These are phyloP conservation scores for Amoebophrya sp. DNA, from an alignment of 169 alveolate genomes.

Conservation along the genomic window DNA sequence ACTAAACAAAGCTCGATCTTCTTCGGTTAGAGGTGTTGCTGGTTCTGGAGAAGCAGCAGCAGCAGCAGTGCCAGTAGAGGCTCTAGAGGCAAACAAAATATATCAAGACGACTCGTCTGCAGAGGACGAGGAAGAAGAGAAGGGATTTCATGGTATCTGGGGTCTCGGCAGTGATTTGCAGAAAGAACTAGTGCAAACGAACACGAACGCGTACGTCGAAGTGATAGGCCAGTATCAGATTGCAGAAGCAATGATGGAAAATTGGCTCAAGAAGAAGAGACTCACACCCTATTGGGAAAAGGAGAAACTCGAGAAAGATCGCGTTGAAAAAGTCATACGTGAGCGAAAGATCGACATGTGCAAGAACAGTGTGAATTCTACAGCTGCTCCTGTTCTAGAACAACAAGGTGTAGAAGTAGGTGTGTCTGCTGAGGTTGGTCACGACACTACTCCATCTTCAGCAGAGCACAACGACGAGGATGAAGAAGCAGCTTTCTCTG, in stretches of 20 bases:
- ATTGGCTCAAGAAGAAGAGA: background rate
- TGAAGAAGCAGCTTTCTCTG: too few relatives aligned
- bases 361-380: too few relatives aligned
- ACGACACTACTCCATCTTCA: too few relatives aligned
- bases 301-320: background rate
- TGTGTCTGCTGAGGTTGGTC: too few relatives aligned
- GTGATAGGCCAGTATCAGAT: slow-evolving; percentile 6
- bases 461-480: too few relatives aligned
- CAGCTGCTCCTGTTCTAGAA: too few relatives aligned
- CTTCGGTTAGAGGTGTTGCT: background rate
- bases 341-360: too few relatives aligned
- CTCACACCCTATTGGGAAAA: background rate
- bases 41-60: background rate
- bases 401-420: too few relatives aligned
- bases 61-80: background rate
- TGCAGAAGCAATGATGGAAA: background rate
- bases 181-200: too few relatives aligned
- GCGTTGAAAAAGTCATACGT: too few relatives aligned
- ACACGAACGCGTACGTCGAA: background rate
- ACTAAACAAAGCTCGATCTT: background rate
- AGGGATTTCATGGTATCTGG: background rate
- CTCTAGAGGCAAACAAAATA: too few relatives aligned
- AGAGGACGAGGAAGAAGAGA: background rate
- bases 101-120: background rate
- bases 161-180: background rate